These are phyloP conservation scores for Rhizopogon vinicolor DNA, from an alignment of 768 basidiomycete genomes.

Conservation along the genomic window DNA sequence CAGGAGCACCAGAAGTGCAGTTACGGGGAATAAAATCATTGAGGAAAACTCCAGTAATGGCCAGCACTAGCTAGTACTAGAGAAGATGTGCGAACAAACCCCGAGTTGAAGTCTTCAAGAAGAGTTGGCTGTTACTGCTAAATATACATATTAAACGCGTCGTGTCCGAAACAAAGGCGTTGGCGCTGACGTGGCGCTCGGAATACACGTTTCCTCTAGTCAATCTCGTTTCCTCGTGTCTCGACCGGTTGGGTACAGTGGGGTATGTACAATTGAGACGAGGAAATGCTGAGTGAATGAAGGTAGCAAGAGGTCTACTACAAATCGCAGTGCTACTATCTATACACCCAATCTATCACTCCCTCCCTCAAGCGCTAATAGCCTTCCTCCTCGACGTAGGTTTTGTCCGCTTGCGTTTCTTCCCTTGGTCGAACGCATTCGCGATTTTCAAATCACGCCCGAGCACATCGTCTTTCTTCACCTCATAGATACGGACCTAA, in stretches of 20 bases:
- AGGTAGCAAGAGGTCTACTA: neutral
- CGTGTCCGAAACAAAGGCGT: neutral
- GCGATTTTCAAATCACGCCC: conserved; percentile 89
- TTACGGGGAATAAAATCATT: conserved; percentile 20
- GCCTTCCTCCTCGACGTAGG: conserved; percentile 59
- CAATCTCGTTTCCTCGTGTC: no score
- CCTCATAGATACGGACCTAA: conserved; percentile 88
- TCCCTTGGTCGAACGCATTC: conserved; percentile 79
- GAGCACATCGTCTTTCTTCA: conserved; percentile 89
- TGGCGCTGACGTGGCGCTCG: no score
- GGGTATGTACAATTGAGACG: neutral
- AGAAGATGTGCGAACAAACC: neutral
- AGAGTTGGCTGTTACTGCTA: neutral
- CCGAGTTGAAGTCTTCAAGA: neutral
- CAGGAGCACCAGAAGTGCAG: conserved; percentile 17
- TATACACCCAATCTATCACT: neutral
- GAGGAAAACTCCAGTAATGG: neutral
- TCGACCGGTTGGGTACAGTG: no score
- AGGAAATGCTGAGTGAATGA: neutral
- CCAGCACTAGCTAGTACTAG: neutral
- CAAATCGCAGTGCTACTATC: neutral
- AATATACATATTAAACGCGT: neutral
- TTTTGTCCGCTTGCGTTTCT: conserved; percentile 82
- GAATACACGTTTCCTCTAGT: no score
- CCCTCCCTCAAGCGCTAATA: conserved; percentile 13